Conservation (phyloP, 305 asterid genomes). For the Solanum hybrid region DNA sequence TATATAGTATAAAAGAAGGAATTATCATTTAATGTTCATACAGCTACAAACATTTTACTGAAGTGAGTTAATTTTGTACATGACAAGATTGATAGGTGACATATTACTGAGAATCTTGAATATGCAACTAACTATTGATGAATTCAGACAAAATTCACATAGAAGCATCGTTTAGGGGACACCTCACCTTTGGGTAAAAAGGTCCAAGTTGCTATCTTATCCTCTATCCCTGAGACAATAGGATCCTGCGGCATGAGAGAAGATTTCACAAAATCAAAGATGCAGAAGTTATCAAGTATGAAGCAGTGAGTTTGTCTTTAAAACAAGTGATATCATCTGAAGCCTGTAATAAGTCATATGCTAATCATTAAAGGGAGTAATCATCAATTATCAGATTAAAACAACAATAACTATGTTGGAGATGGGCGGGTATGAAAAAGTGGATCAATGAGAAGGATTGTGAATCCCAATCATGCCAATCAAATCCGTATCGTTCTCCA, state of each 20-base stretch:
- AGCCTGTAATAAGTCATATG: not conserved
- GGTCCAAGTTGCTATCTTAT: constrained; percentile 89
- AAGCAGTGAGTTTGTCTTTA: not conserved
- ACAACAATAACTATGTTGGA: not conserved
- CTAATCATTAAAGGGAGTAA: not conserved
- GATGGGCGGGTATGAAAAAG: not conserved
- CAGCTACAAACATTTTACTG: not conserved
- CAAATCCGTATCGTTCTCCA: not conserved
- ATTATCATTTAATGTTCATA: not conserved
- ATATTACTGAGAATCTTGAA: not conserved
- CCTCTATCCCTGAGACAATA: constrained; percentile 92
- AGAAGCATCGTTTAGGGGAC: not conserved
- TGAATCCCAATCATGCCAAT: not conserved
- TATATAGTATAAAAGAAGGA: not conserved
- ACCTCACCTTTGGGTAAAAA: constrained; percentile 78
- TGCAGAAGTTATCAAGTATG: not conserved
- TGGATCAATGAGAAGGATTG: not conserved
- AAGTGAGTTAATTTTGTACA: not conserved
- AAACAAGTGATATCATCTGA: not conserved
- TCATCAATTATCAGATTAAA: not conserved
- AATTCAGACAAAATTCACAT: not conserved
- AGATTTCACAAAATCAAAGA: not conserved
- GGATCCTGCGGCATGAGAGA: constrained; percentile 53
- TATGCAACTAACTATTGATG: not conserved
- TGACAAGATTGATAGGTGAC: not conserved